phyloP scores from a whole-genome alignment of 1,284 basidiomycete genomes.

The Caloboletus inedulis region DNA sequence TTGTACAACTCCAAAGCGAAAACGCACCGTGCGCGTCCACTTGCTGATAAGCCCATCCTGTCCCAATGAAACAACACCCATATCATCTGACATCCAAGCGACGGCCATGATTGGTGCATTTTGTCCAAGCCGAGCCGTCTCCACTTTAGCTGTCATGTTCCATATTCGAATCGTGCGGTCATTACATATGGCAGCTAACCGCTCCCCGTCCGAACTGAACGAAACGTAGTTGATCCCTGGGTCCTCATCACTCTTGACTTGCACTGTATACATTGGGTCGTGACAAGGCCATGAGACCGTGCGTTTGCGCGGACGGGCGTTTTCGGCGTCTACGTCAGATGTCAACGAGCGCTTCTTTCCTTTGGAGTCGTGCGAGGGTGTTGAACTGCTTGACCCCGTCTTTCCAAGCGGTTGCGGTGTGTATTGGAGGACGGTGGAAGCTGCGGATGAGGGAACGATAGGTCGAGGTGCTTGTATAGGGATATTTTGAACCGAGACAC shows the following conservation, averaged over 20 bases:
- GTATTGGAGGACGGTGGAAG: conserved; percentile 27
- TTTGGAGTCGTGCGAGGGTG: conserved; percentile 29
- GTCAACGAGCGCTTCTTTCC: conserved; percentile 33
- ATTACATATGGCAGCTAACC: conserved; percentile 50
- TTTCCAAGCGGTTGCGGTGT: conserved; percentile 17
- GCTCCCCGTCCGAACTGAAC: conserved; percentile 46
- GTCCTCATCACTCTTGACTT: conserved; percentile 43
- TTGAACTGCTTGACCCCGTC: conserved; percentile 24
- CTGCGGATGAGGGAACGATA: conserved; percentile 18
- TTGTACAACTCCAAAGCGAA: neutral
- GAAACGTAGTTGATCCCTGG: conserved; percentile 42
- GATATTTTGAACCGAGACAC: conserved; percentile 17
- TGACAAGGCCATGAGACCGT: conserved; percentile 41
- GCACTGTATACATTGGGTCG: conserved; percentile 34
- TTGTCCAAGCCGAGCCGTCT: conserved; percentile 39
- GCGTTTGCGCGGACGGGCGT: conserved; percentile 33
- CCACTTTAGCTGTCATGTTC: conserved; percentile 26
- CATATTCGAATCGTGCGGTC: conserved; percentile 62
- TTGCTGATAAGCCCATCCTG: conserved; percentile 56
- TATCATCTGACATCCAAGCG: conserved; percentile 56
- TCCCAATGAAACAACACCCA: conserved; percentile 51
- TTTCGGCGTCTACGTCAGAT: conserved; percentile 25
- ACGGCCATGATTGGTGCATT: conserved; percentile 43
- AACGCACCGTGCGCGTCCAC: conserved; percentile 53
- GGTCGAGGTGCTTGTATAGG: conserved; percentile 31